Evolutionary conservation across 805 yeast species (phyloP).

Genomic region (Candida maris): DNA sequence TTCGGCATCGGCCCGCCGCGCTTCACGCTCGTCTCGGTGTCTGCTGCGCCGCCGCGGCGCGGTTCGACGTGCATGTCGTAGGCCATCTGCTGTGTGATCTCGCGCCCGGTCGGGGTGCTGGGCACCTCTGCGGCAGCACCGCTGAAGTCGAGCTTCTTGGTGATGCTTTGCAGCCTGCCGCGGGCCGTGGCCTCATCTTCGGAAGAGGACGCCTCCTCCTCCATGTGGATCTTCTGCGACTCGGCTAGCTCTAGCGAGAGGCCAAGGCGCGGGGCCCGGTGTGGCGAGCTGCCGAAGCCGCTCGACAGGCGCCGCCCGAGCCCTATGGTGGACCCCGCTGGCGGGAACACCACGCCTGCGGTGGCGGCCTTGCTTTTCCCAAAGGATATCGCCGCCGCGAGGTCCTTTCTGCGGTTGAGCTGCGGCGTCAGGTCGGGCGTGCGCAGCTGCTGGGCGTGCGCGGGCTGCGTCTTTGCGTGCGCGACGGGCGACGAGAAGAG

Average conservation of each 20-base stretch:
- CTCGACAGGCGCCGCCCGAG: conserved; percentile 22
- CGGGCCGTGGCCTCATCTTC: conserved; percentile 14
- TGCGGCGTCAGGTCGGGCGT: conserved; percentile 28
- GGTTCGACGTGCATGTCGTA: conserved; percentile 23
- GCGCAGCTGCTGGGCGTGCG: conserved; percentile 11
- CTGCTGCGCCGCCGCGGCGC: conserved; percentile 6
- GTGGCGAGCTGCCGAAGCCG: conserved; percentile 1
- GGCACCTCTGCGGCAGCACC: conserved; percentile 21
- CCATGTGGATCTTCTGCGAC: conserved; percentile 20
- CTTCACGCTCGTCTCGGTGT: conserved; percentile 15
- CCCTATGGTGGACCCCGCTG: conserved; percentile 30
- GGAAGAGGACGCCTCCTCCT: conserved; percentile 22
- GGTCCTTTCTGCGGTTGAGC: conserved; percentile 17
- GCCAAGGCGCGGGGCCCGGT: conserved; percentile 2
- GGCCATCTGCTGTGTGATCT: conserved; percentile 33
- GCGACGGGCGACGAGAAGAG: conserved; percentile 16
- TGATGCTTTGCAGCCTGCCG: conserved; percentile 11
- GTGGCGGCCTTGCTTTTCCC: conserved; percentile 9
- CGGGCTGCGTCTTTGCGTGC: conserved; percentile 8
- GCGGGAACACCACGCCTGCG: conserved; percentile 23
- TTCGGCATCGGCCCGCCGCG: conserved; percentile 21
- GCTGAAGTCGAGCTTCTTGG: conserved; percentile 20
- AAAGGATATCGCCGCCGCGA: conserved; percentile 21
- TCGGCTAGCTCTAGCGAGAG: conserved; percentile 18
- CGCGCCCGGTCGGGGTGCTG: conserved; percentile 35